Evolutionary conservation across 139 green algal species (phyloP).

Genomic region (Mesotaenium endlicherianum): DNA sequence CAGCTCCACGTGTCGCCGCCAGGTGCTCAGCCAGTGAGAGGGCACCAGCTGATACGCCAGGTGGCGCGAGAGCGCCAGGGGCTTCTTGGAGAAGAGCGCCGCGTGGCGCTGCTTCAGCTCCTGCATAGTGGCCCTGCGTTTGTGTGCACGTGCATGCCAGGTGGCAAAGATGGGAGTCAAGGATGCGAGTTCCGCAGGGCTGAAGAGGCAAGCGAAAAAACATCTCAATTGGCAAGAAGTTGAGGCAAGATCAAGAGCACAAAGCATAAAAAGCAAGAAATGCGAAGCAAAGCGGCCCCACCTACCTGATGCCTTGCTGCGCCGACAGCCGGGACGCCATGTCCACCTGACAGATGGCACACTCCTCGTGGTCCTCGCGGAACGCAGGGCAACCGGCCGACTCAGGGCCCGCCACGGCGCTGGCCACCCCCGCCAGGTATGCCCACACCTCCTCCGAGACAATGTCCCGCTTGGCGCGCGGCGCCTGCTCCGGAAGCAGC

Average conservation of each 20-base stretch:
- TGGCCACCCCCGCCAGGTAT: neutral
- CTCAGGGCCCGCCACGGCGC: neutral
- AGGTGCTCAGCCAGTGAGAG: constrained; percentile 12
- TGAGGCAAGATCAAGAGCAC: too few species aligned
- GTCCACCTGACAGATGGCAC: constrained; percentile 20
- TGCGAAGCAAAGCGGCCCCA: neutral
- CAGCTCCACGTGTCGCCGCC: constrained; percentile 14
- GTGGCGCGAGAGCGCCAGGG: neutral
- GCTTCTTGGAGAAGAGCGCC: neutral
- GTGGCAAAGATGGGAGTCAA: too few species aligned
- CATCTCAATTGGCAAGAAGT: too few species aligned
- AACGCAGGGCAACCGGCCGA: neutral
- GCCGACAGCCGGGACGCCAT: neutral
- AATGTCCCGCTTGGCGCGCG: constrained; percentile 15
- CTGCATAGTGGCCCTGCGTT: constrained; percentile 11
- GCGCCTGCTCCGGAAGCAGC: constrained; percentile 22
- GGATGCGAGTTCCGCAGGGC: too few species aligned
- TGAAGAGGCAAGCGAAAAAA: too few species aligned
- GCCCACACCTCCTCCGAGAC: constrained; percentile 20
- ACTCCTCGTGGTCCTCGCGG: constrained; percentile 12
- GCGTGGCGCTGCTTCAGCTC: constrained; percentile 19
- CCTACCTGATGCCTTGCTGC: constrained; percentile 10
- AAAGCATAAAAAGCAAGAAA: constrained; percentile 1
- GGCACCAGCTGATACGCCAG: constrained; percentile 10
- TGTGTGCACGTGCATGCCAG: too few species aligned